phyloP scores from a whole-genome alignment of 805 yeast genomes.

The Ogataea allantospora region DNA sequence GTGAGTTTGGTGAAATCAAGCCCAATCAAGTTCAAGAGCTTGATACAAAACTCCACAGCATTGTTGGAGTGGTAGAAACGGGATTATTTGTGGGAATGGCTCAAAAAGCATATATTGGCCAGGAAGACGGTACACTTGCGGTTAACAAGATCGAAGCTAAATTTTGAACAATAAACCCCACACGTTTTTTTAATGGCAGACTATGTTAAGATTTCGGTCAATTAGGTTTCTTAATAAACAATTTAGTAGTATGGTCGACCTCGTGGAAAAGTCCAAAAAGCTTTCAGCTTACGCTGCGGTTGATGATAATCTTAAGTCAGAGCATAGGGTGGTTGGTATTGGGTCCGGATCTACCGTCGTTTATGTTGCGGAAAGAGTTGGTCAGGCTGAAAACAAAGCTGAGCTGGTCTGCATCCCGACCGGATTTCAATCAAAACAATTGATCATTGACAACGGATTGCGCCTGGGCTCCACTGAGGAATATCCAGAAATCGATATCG shows the following conservation, averaged over 20 bases:
- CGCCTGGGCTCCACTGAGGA: constrained; percentile 80
- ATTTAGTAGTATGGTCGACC: constrained; percentile 22
- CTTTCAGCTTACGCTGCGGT: constrained; percentile 91
- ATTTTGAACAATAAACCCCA: constrained; percentile 5
- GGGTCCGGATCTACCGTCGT: constrained; percentile 98
- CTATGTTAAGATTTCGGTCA: constrained; percentile 5
- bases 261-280: constrained; percentile 81
- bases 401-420: constrained; percentile 85
- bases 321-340: constrained; percentile 79
- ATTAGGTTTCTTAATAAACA: constrained; percentile 1
- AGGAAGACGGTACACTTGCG: constrained; percentile 56
- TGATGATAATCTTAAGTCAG: constrained; percentile 72
- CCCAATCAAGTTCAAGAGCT: constrained; percentile 42
- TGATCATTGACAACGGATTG: constrained; percentile 80
- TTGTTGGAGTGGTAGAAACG: constrained; percentile 95
- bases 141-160: constrained; percentile 10
- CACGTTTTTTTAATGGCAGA: constrained; percentile 15
- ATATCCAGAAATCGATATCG: constrained; percentile 78
- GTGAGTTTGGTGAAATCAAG: constrained; percentile 81
- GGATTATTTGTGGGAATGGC: constrained; percentile 83
- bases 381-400: constrained; percentile 55
- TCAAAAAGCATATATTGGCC: constrained; percentile 83
- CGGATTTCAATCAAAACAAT: constrained; percentile 90
- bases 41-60: constrained; percentile 60
- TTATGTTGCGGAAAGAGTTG: constrained; percentile 93